Percentiles rank a stretch among this genome's conserved stretches.
Conservation (phyloP, 306 rosid genomes). For the Pyrus pyrifolia region DNA sequence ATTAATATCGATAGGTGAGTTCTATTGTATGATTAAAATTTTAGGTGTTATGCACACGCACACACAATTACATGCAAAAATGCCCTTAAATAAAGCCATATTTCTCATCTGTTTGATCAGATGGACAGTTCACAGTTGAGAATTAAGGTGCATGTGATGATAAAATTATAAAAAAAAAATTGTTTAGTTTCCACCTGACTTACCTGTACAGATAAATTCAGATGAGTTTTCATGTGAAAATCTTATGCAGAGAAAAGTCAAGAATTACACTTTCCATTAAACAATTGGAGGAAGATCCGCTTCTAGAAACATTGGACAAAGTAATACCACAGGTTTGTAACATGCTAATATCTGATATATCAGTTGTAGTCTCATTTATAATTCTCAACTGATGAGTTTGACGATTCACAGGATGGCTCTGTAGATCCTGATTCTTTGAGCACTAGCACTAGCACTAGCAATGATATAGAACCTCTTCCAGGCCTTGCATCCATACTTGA, state of each 20-base stretch:
- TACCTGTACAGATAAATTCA: not conserved
- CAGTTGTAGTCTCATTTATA: not conserved
- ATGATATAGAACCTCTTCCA: constrained; percentile 70
- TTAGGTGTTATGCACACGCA: not conserved
- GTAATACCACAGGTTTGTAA: constrained; percentile 88
- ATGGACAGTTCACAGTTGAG: not conserved
- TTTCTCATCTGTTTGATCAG: not conserved
- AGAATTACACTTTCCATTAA: constrained; percentile 62
- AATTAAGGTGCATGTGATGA: not conserved
- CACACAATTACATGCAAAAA: not conserved
- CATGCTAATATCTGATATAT: not conserved
- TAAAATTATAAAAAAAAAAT: not conserved
- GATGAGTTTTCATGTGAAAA: not conserved
- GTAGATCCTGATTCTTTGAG: constrained; percentile 35
- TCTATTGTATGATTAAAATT: not conserved
- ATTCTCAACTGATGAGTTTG: constrained; percentile 4
- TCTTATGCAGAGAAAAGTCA: constrained; percentile 33
- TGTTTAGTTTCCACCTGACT: not conserved
- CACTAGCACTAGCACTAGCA: constrained; percentile 5
- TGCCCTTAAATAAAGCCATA: no score
- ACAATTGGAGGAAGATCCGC: constrained; percentile 96
- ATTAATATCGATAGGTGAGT: constrained; percentile 54
- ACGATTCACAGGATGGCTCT: constrained; percentile 41
- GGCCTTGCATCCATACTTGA: constrained; percentile 80
- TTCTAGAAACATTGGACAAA: constrained; percentile 87